Evolutionary conservation across 371 early-diverging fungal species (phyloP).

Genomic region (Mucor plumbeus): DNA sequence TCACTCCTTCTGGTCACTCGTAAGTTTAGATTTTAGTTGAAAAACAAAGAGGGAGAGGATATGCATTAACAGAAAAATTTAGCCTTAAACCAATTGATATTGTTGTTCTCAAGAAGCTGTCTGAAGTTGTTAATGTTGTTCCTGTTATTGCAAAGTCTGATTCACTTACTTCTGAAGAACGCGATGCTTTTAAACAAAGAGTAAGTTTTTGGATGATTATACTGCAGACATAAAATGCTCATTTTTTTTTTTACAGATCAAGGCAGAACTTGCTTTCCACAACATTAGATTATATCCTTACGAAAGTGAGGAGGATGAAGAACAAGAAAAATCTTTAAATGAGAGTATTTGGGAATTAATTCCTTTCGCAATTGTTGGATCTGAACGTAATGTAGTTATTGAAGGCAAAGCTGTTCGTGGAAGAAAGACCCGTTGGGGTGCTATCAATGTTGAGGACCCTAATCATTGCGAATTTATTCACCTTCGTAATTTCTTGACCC

Average conservation of each 20-base stretch:
- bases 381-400: conserved; percentile 80
- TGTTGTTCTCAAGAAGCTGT: conserved; percentile 72
- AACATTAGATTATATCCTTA: conserved; percentile 91
- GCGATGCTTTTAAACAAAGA: conserved; percentile 72
- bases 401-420: conserved; percentile 81
- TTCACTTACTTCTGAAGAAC: conserved; percentile 80
- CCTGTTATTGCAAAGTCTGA: conserved; percentile 91
- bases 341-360: conserved; percentile 76
- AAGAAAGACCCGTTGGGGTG: conserved; percentile 72
- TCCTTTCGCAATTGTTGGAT: conserved; percentile 88
- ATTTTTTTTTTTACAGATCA: conserved; percentile 51
- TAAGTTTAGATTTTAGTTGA: conserved; percentile 37
- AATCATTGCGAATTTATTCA: conserved; percentile 81
- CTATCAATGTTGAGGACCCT: conserved; percentile 74
- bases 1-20: conserved; percentile 77
- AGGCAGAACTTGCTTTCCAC: conserved; percentile 93
- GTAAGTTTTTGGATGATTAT: conserved; percentile 32
- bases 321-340: conserved; percentile 75
- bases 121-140: conserved; percentile 80
- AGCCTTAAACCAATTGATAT: conserved; percentile 83
- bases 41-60: conserved; percentile 1
- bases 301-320: conserved; percentile 81
- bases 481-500: conserved; percentile 85
- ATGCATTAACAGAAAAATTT: conserved; percentile 4
- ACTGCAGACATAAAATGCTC: background rate